Evolutionary conservation across 2,329 filamentous ascomycete species (phyloP), one percentile per base, ranked within the genome.

Genomic region (Claviceps maximensis): DNA sequence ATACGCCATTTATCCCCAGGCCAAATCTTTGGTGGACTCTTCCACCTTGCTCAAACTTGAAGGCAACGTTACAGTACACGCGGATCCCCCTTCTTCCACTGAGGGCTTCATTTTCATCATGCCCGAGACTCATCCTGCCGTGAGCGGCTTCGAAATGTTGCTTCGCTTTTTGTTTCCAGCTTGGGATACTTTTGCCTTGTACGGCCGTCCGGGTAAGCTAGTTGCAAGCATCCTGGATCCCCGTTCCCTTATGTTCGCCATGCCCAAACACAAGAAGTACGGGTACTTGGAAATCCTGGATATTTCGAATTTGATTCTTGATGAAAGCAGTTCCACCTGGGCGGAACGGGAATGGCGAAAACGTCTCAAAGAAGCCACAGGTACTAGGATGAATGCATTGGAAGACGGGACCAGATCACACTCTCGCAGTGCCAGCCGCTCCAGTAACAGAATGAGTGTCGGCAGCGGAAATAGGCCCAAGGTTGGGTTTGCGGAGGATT

Each of bases 51-150:
- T 97, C 57, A 98, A 98, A 69, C 79, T 98, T 29, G 93, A 98
- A 69, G 93, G 90, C 10, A 82, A 82, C 57, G 89, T 98, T 56
- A 89, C 86, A 0, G 87, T 96, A 41, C 89, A 96, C 69, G 84
- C 85, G 0, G 79, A 83, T 13, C 83, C 87, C 9, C 82, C 88
- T 25, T 84, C 85, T 0, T 82, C 82, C 2, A 86, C 86, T 0
- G 93, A 98, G 65, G 93, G 93, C 0, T 96, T 96, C 61, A 88
- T 98, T 4, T 98, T 98, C 63, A 84, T 97, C 59, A 96, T 98
- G 90, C 93, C 93, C 4, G 93, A 98, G 67, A 80, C 86, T 1
- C 89, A 88, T 62, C 85, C 91, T n/a, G 90, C 89, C 19, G 86
- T 98, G 13, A 87, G 82, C 52, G 93, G 93, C 0, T 95, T 97